Evolutionary conservation across 371 early-diverging fungal species (phyloP).

Genomic region (Mortierella sp.): DNA sequence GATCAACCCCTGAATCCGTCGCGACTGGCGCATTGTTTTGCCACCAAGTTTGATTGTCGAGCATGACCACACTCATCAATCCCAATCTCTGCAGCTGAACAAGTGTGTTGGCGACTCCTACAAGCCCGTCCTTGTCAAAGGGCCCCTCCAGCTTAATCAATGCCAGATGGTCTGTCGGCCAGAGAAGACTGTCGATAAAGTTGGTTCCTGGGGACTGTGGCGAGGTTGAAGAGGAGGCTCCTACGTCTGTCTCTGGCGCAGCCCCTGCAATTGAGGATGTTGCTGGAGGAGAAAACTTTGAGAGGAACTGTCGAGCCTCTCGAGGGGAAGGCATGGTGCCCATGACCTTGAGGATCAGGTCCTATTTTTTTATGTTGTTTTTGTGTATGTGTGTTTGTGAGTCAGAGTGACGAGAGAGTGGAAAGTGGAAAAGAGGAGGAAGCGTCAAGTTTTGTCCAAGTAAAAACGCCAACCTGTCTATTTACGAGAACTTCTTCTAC

Average conservation of each 20-base stretch:
- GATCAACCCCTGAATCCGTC: conserved; percentile 6
- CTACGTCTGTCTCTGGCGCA: conserved; percentile 43
- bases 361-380: conserved; percentile 46
- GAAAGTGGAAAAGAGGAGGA: background rate
- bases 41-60: conserved; percentile 72
- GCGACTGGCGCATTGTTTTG: conserved; percentile 7
- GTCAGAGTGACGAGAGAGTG: conserved; percentile 14
- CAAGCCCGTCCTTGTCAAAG: conserved; percentile 66
- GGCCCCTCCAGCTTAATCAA: conserved; percentile 75
- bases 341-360: conserved; percentile 68
- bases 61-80: conserved; percentile 77
- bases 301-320: conserved; percentile 83
- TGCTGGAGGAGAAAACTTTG: conserved; percentile 67
- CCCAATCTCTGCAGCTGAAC: conserved; percentile 81
- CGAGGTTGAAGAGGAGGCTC: background rate
- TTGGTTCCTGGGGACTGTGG: conserved; percentile 24
- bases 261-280: conserved; percentile 25
- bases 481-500: background rate
- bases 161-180: conserved; percentile 69
- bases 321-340: conserved; percentile 83
- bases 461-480: background rate
- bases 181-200: conserved; percentile 66
- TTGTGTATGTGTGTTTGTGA: background rate
- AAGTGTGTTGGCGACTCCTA: conserved; percentile 70
- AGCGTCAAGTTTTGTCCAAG: conserved; percentile 3